These are phyloP conservation scores for Bipolaris bicolor DNA, from an alignment of 2,329 filamentous ascomycete genomes.

Conservation along the genomic window DNA sequence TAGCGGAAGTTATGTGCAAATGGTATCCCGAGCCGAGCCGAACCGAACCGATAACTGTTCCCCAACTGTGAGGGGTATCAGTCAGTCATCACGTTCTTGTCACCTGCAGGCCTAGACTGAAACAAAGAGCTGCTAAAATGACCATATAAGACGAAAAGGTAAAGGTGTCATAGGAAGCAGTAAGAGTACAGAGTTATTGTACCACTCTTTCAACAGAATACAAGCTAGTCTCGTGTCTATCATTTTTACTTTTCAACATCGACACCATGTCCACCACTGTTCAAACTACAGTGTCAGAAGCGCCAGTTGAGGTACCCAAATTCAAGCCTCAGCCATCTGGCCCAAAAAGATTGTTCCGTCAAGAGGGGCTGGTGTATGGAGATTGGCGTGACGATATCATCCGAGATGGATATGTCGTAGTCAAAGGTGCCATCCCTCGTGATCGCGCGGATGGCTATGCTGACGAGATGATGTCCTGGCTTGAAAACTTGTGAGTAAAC, in stretches of 20 bases:
- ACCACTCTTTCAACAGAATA: neutral
- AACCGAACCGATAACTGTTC: neutral
- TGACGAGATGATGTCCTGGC: slow-evolving; percentile 32
- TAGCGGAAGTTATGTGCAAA: neutral
- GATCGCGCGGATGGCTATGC: slow-evolving; percentile 51
- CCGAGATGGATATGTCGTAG: slow-evolving; percentile 39
- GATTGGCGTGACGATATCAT: slow-evolving; percentile 45
- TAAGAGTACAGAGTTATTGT: neutral
- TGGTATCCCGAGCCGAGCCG: neutral
- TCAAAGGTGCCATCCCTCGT: slow-evolving; percentile 54
- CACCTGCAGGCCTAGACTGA: neutral
- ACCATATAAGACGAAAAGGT: neutral
- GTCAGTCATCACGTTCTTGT: neutral
- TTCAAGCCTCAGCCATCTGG: neutral
- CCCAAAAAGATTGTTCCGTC: neutral
- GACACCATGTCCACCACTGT: neutral
- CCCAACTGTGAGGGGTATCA: neutral
- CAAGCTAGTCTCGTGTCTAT: neutral
- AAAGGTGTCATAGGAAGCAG: neutral
- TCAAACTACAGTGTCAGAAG: neutral
- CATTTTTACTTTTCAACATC: neutral
- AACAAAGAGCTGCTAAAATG: neutral
- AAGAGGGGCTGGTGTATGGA: slow-evolving; percentile 18
- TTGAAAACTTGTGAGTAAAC: slow-evolving; percentile 42
- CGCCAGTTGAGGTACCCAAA: neutral